A percentile compares a stretch with the other conserved stretches of the same genome.
These are phyloP conservation scores for Penicillium bovifimosum DNA, from an alignment of 495 filamentous ascomycete species.

Conservation along the genomic window DNA sequence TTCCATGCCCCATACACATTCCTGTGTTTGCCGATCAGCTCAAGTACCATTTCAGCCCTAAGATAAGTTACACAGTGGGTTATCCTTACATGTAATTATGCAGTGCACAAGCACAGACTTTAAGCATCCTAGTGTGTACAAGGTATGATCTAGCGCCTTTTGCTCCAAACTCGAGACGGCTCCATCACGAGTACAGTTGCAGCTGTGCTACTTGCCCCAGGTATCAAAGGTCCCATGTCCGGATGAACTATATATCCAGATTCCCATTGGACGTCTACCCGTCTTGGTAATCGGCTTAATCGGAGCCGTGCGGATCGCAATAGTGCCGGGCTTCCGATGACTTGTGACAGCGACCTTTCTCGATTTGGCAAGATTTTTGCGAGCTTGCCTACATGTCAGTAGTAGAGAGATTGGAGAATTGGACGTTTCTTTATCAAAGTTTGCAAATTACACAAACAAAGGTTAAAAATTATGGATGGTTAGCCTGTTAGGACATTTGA, in stretches of 20 bases:
- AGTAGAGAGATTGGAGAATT: neutral
- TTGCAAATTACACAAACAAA: neutral
- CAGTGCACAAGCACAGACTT: too few species aligned
- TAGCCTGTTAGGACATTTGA: too few species aligned
- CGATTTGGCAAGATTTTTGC: constrained; percentile 9
- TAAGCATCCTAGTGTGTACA: neutral
- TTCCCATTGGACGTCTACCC: constrained; percentile 4
- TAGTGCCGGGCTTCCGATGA: constrained; percentile 15
- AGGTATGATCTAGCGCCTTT: neutral
- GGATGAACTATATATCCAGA: too few species aligned
- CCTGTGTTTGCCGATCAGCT: constrained; percentile 23
- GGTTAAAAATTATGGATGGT: neutral
- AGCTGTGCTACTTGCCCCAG: constrained; percentile 10
- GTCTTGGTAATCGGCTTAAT: constrained; percentile 9
- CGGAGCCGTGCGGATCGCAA: constrained; percentile 4
- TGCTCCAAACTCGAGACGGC: constrained; percentile 16
- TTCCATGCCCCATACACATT: constrained; percentile 12
- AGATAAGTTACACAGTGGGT: too few species aligned
- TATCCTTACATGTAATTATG: too few species aligned
- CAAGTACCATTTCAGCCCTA: too few species aligned
- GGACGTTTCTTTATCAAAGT: too few species aligned
- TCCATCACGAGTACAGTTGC: neutral
- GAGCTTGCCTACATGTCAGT: constrained; percentile 6
- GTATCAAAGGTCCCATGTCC: neutral
- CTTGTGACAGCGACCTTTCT: neutral